phyloP scores from a whole-genome alignment of 208 protist species.

The Leishmania aethiopica region DNA sequence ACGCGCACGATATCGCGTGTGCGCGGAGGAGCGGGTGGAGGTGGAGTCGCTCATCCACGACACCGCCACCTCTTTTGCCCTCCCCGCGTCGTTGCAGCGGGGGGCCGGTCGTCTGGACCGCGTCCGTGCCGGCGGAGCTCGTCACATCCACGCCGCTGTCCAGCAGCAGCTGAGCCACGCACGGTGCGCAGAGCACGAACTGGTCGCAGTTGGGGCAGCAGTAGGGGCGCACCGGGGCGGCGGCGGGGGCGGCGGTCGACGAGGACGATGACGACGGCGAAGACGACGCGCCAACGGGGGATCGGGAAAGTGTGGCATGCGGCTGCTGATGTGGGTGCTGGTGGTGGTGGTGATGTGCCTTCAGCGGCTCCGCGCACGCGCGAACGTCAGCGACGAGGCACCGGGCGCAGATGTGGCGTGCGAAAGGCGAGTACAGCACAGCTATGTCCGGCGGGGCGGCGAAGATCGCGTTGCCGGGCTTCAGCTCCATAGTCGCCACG shows the following conservation, averaged over 20 bases:
- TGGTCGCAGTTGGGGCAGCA: slow-evolving; percentile 69
- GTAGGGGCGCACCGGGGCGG: slow-evolving; percentile 16
- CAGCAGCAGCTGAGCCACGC: slow-evolving; percentile 25
- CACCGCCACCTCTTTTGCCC: not conserved
- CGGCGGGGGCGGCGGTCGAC: not conserved
- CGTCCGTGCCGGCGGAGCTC: not conserved
- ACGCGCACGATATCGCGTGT: slow-evolving; percentile 62
- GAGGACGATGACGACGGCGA: slow-evolving; percentile 4
- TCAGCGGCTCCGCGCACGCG: not conserved
- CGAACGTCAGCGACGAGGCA: slow-evolving; percentile 49
- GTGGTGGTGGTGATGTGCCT: not conserved
- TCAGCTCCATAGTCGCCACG: slow-evolving; percentile 43
- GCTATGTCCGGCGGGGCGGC: slow-evolving; percentile 57
- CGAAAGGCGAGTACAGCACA: slow-evolving; percentile 74
- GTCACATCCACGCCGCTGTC: slow-evolving; percentile 5
- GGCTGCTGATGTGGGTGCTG: not conserved
- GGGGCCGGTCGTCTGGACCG: too few species aligned
- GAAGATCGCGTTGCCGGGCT: slow-evolving; percentile 40
- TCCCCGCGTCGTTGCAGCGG: slow-evolving; percentile 4
- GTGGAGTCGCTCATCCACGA: slow-evolving; percentile 7
- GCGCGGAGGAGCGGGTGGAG: slow-evolving; percentile 39
- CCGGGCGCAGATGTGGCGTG: slow-evolving; percentile 47
- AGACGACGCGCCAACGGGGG: not conserved
- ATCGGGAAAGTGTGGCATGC: not conserved
- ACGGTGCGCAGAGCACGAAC: slow-evolving; percentile 62